Evolutionary conservation across 2,329 filamentous ascomycete genomes (phyloP), one percentile per base, ranked within the genome.

Genomic region (Hypoxylon sp.): DNA sequence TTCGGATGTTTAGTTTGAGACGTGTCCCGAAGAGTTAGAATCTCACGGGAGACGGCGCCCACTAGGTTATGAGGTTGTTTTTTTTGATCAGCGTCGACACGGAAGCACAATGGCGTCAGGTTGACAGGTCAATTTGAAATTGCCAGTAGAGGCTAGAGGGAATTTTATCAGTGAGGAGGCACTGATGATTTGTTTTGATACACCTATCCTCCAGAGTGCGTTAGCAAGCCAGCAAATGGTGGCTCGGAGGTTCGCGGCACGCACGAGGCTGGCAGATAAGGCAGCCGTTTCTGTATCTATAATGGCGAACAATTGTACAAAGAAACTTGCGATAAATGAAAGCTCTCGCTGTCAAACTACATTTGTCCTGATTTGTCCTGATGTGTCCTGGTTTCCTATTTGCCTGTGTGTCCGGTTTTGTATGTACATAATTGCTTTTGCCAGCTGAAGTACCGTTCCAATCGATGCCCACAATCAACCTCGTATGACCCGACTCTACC

Each of bases 111-210:
- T 48, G 69, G 69, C 69, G 69, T 71, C 66, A 61, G 69, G 63
- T 71, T 64, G 69, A 64, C 55, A 56, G 69, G 66, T 71, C 66
- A 65, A 69, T 69, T 71, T 67, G 66, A 62, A 42, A 71, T 69
- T 70, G 64, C 37, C 56, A 58, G 63, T 69, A 71, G 64, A 71
- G 57, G 50, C 31, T 71, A 67, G 66, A 69, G 48, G 61, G 44
- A 42, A 25, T 30, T 8, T 20, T 8, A 42, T 55, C 58, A 61
- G 61, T 54, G 49, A 59, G 46, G 64, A 54, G 53, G 63, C 60
- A 61, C 48, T 61, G 50, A 27, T 37, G 46, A 37, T 54, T 61
- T 64, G 35, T 51, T 60, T 63, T 69, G 66, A 69, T 66, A 69
- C 56, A 66, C 59, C 40, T 64, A 57, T 61, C 49, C 40, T 61